Evolutionary conservation across 2,329 filamentous ascomycete genomes (phyloP).

Genomic region (Alternaria solani): DNA sequence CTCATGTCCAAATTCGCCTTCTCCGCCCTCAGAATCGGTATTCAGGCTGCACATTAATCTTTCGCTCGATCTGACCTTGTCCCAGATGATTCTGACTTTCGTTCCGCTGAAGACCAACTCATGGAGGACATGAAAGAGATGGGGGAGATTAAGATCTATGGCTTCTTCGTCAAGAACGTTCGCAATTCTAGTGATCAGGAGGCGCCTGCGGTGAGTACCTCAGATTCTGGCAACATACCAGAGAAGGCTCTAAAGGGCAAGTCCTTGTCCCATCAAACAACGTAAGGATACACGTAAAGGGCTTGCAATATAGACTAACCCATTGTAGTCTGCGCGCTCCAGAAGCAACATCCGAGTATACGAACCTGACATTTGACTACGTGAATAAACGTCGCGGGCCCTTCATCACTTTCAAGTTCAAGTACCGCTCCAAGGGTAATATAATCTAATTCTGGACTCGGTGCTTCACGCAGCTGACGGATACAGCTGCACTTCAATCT

Average conservation of each 20-base stretch:
- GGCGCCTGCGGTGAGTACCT: neutral
- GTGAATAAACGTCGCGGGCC: too few species aligned
- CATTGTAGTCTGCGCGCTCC: too few species aligned
- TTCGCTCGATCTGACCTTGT: neutral
- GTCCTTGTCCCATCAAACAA: slow-evolving; percentile 23
- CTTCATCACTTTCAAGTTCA: slow-evolving; percentile 19
- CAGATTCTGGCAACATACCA: slow-evolving; percentile 11
- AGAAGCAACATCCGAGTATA: too few species aligned
- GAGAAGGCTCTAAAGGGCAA: slow-evolving; percentile 36
- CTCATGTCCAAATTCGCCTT: too few species aligned
- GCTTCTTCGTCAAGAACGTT: neutral
- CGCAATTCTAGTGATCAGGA: neutral
- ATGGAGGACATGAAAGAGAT: neutral
- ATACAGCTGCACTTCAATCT: slow-evolving; percentile 37
- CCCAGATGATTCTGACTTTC: neutral
- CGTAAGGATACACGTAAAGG: neutral
- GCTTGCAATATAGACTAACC: neutral
- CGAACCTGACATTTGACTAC: too few species aligned
- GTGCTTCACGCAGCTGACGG: too few species aligned
- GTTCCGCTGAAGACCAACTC: neutral
- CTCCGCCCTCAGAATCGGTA: too few species aligned
- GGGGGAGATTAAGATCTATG: neutral
- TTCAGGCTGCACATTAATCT: too few species aligned
- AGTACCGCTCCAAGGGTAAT: slow-evolving; percentile 30
- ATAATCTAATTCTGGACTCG: neutral